Evolutionary conservation across 805 yeast species (phyloP), one percentile per base, ranked within the genome.

Genomic region (Saccharomycopsis malanga): DNA sequence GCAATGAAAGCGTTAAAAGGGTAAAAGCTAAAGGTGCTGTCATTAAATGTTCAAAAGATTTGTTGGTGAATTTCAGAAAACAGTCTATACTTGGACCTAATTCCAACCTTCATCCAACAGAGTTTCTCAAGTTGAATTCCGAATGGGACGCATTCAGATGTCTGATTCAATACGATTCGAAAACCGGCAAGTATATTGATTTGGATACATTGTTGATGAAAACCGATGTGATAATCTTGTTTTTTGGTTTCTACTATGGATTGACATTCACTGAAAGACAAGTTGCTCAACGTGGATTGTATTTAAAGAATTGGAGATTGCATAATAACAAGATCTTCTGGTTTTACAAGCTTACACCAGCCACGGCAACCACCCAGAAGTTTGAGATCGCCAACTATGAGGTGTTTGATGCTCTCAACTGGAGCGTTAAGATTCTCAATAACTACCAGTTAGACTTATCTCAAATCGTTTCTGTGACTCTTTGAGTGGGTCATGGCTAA

Each of bases 231-330:
- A 9, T 39, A 6, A 35, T 50, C 5, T 35, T 49, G 15, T 52
- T 52, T 23, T 52, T 49, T 44, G 55, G 55, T 18, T 52, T 30
- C 29, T 52, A 52, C 30, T 52, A 46, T 36, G 53, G 53, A 4
- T 23, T 46, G n/a, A 18, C 45, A 2, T 24, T 21, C 10, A 38
- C 39, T 23, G 55, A 52, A 41, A 39, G 46, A 36, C 27, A 40
- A 7, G 9, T 52, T 17, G 46, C 49, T 14, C 42, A 46, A 38
- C 23, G 53, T n/a, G 46, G 50, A 14, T 46, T 52, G 29, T 38
- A 23, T 25, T 34, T 44, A 39, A 46, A 49, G 17, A 49, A 44
- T 32, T 52, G 53, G 53, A 39, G 49, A 37, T 35, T 51, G 12
- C 43, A 48, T n/a, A 32, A 25, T 7, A 49, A 47, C 35, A 25